Evolutionary conservation across 208 protist genomes (phyloP), one percentile per base, ranked within the genome.

Genomic region (Novymonas esmeraldas): DNA sequence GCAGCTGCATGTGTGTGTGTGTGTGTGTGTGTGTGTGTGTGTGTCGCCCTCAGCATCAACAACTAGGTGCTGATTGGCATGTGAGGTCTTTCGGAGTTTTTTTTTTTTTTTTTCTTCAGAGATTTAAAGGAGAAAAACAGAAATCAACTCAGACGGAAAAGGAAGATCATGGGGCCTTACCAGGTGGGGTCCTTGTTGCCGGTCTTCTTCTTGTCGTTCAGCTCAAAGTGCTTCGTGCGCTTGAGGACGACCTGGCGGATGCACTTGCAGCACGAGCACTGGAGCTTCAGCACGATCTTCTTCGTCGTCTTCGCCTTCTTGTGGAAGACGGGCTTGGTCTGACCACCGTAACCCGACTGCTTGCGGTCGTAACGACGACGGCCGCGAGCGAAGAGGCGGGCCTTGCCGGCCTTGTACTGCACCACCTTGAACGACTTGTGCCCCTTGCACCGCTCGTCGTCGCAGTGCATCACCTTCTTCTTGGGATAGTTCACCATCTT

Each of bases 271-370:
- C 87, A 73, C 49, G 92, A 94, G 96, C 98, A 99, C 85, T 99
- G 97, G 29, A 99, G 90, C 82, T 99, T 98, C 38, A 99, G 92
- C 14, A 98, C 95, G 87, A 99, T 99, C 95, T 99, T 99, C 96
- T 99, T 99, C 56, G 98, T 99, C 29, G 98, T 99, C 91, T 99
- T 99, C 42, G 98, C 97, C 96, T 99, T 99, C 95, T 99, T 80
- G 70, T 99, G 97, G 93, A 99, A 99, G 74, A 99, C 97, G 46
- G 99, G 99, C 96, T 99, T 99, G 78, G 98, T 99, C 95, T 76
- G 99, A 90, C 99, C 99, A 98, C 99, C 99, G 85, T 99, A 99
- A 92, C 99, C 99, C 52, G 85, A 89, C 97, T 99, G 99, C 87
- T 99, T 99, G 62, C 98, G 88, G 85, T 99, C 98, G 92, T 99